Evolutionary conservation across 805 yeast species (phyloP).

Genomic region (Kodamaea kakaduensis): DNA sequence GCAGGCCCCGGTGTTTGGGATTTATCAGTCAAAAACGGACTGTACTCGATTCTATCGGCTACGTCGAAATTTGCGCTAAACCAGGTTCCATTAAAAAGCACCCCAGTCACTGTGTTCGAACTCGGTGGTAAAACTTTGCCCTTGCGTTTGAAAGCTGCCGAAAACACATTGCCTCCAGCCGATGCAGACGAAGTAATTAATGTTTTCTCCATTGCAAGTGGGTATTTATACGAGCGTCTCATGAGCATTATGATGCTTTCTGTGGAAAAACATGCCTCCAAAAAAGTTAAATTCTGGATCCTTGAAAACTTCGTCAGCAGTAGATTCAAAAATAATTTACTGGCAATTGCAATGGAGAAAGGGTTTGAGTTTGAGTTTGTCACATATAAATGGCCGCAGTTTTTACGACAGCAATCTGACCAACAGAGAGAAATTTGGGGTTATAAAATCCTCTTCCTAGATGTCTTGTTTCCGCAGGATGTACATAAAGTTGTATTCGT

Average conservation of each 20-base stretch:
- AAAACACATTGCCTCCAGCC: conserved; percentile 11
- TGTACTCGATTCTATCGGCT: conserved; percentile 29
- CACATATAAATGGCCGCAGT: conserved; percentile 89
- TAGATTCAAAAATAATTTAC: conserved; percentile 57
- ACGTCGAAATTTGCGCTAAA: conserved; percentile 39
- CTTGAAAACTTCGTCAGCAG: conserved; percentile 79
- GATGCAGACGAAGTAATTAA: conserved; percentile 40
- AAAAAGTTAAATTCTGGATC: conserved; percentile 76
- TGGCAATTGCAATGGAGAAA: conserved; percentile 51
- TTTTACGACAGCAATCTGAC: conserved; percentile 78
- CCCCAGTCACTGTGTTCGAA: conserved; percentile 2
- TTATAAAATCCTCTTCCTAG: conserved; percentile 79
- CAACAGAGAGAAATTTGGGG: conserved; percentile 84
- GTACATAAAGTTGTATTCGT: conserved; percentile 76
- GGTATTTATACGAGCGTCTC: conserved; percentile 72
- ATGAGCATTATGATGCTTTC: conserved; percentile 77
- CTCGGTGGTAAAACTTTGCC: conserved; percentile 25
- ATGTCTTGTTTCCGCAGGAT: conserved; percentile 78
- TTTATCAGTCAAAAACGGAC: conserved; percentile 41
- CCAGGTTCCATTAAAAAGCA: conserved; percentile 15
- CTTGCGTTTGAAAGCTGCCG: conserved; percentile 43
- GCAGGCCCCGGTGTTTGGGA: conserved; percentile 70
- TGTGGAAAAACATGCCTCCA: conserved; percentile 57
- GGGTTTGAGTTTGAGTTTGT: conserved; percentile 71
- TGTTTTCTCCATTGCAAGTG: conserved; percentile 79